Evolutionary conservation across 306 rosid species (phyloP), one percentile per base, ranked within the genome.

Genomic region (Bauhinia variegata): DNA sequence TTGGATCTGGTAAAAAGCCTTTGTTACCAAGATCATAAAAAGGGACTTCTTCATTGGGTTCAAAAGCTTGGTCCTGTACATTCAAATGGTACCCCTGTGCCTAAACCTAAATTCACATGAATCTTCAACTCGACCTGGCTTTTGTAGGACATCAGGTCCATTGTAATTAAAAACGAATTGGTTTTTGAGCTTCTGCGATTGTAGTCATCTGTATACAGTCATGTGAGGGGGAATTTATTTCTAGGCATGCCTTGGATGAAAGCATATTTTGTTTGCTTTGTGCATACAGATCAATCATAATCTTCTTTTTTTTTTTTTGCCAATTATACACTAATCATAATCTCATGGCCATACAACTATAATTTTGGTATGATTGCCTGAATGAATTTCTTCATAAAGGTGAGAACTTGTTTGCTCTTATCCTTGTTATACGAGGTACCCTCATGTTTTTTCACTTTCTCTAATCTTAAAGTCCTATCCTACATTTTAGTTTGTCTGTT

Each of bases 21-120:
- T 9, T 50, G 47, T 72, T 65, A 65, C 76, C 91, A 79, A 14
- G 99, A 95, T 73, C 88, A 88, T 41, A 95, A 88, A 87, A 95
- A 95, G 83, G 89, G 92, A 36, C 89, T 91, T 32, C 88, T 44
- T 59, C 97, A 90, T 77, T 91, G 96, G 92, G 84, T 95, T 70
- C 97, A 95, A 52, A 88, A 83, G 91, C 95, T 90, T 79, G 90
- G 95, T 33, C 92, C 97, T 0, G 46, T 52, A 57, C 86, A 83
- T 56, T 81, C 86, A 6, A 63, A 77, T 64, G 37, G 51, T 54
- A 66, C 82, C 44, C 85, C 87, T 13, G 64, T 70, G 75, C 96
- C 88, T 30, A 93, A 93, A 60, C 97, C 99, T 5, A 90, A 87
- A 77, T 83, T 95, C 86, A 65, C 78, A 28, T 90, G 83, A 93